phyloP scores from a whole-genome alignment of 164 flowering plant species.

The Santalum album region DNA sequence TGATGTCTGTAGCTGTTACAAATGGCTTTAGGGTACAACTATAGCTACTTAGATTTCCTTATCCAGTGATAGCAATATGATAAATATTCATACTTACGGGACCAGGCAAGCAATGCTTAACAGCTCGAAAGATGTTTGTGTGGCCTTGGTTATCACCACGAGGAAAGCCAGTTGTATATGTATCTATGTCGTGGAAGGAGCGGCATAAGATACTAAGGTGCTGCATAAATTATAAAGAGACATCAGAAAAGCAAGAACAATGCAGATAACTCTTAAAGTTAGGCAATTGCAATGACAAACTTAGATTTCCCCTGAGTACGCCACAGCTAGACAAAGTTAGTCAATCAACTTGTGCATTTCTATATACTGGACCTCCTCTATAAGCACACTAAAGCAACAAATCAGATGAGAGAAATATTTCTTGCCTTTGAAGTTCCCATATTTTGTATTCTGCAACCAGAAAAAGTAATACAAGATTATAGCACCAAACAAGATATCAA shows the following conservation, averaged over 20 bases:
- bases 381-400: neutral
- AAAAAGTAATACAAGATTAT: conserved; percentile 4
- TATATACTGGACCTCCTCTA: too few species aligned
- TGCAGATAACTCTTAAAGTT: neutral
- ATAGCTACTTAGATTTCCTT: neutral
- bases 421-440: conserved; percentile 75
- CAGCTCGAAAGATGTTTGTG: conserved; percentile 68
- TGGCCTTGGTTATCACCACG: conserved; percentile 68
- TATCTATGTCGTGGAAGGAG: conserved; percentile 79
- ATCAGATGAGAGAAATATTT: conserved; percentile 2
- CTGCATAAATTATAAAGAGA: conserved; percentile 32
- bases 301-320: neutral
- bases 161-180: conserved; percentile 80
- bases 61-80: neutral
- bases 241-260: neutral
- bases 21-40: neutral
- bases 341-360: neutral
- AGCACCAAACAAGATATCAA: conserved; percentile 3
- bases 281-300: neutral
- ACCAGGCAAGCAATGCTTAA: conserved; percentile 89
- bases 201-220: conserved; percentile 83
- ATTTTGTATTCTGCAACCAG: conserved; percentile 67
- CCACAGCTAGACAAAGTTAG: neutral
- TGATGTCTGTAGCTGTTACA: neutral
- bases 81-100: conserved; percentile 53